Evolutionary conservation across 2,329 filamentous ascomycete genomes (phyloP).

Genomic region (Aspergillus tubingensis): DNA sequence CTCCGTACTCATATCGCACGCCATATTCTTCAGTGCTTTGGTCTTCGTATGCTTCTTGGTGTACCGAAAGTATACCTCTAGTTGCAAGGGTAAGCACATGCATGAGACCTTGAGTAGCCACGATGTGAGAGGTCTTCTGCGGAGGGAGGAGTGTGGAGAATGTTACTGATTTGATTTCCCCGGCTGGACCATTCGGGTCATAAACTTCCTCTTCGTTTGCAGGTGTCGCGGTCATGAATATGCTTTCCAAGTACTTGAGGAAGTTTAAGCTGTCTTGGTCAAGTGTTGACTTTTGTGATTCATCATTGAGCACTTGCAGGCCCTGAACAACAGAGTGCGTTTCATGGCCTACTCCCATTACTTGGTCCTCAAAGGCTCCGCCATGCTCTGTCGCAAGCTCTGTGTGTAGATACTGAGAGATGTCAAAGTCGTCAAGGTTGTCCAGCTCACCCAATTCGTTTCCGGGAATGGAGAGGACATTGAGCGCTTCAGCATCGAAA

Average conservation of each 20-base stretch:
- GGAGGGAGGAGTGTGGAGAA: constrained; percentile 73
- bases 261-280: constrained; percentile 65
- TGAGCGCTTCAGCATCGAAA: constrained; percentile 29
- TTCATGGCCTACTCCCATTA: constrained; percentile 34
- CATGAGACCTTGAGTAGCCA: constrained; percentile 74
- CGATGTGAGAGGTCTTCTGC: constrained; percentile 53
- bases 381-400: constrained; percentile 27
- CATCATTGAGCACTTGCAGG: constrained; percentile 25
- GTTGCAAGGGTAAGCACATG: constrained; percentile 72
- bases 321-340: constrained; percentile 12
- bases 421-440: constrained; percentile 31
- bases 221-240: constrained; percentile 42
- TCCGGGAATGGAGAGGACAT: constrained; percentile 25
- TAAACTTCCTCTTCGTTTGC: constrained; percentile 17
- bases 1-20: constrained; percentile 28
- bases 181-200: constrained; percentile 2
- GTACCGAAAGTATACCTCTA: constrained; percentile 62
- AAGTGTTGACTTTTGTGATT: constrained; percentile 55
- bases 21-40: constrained; percentile 23
- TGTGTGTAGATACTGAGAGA: constrained; percentile 35
- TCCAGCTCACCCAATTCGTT: constrained; percentile 26
- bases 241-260: constrained; percentile 58
- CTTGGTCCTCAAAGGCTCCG: constrained; percentile 16
- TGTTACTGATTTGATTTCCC: constrained; percentile 45
- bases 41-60: constrained; percentile 56